Evolutionary conservation across 805 yeast species (phyloP), one percentile per base, ranked within the genome.

Genomic region (Zygosaccharomyces pseudorouxii): DNA sequence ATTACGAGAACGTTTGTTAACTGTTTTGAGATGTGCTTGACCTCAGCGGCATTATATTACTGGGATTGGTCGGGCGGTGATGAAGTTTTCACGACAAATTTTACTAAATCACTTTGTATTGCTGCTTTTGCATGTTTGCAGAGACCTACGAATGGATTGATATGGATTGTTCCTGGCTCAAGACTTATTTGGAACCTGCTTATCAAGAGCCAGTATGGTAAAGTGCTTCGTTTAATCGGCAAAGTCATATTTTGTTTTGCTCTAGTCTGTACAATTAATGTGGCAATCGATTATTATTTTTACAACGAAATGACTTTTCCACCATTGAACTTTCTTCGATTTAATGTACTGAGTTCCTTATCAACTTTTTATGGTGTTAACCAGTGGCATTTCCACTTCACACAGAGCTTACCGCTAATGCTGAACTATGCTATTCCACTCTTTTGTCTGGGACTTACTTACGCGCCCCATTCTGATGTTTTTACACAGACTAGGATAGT

Each of bases 1-100:
- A 72, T 80, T 35, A 83, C 96, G 1, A 75, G 99, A 53, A 81
- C 96, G 1, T 93, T 93, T 62, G 80, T 95, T 45, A 93, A 92
- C 60, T 79, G 86, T 16, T 71, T 89, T 44, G 99, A 93, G 64
- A 76, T 84, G 76, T 73, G 77, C 1, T 61, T 89, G 46, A 86
- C 93, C 0, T 72, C 82, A 0, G 67, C 79, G 7, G 89, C 89
- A 0, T 69, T 92, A 42, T 71, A 76, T 12, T 77, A 73, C 60
- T 86, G 95, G 96, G 83, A 89, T 12, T 81, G 86, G 85, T 64
- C 71, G 12, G 56, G 52, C 2, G 62, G 57, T 28, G 44, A 38
- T 3, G 33, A 41, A 5, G 50, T 65, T 3, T 44, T 55, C 5
- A 53, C 57, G 29, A 20, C 19, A 2, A 46, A 52, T 3, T 67